Base-by-base conservation (phyloP, 2,329 filamentous ascomycete species). In the Exserohilum turcica region DNA sequence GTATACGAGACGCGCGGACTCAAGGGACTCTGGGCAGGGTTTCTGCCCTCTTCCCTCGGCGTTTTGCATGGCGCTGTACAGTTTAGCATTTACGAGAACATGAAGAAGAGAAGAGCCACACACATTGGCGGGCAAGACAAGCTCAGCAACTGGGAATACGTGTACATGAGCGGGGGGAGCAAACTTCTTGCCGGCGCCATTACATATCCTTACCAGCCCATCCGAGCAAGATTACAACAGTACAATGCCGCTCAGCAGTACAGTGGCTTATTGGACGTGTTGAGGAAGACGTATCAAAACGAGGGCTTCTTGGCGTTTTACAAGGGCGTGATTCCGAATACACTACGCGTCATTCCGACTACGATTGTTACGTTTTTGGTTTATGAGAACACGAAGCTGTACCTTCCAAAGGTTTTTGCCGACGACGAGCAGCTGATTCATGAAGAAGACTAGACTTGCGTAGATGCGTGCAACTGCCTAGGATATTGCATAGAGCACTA, bases 331-430 rank as follows among this genome's bases (percentile, higher is more conserved):
- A 86, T 91, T 35, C 92, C 93, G 0, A 96, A 93, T 61, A 83
- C 96, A n/a, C 80, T 96, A 46, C 84, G 94, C 56, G 94, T 97
- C 24, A 80, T 99, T 74, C 94, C 94, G 3, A 92, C 92, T 28
- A 97, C 94, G 3, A 96, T 94, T 84, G 91, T 97, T 48, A 97
- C 93, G 1, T 97, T 99, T 72, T 76, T 99, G 65, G 92, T 97
- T 19, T 97, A 97, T 76, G 94, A 99, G 79, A 97, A 97, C 74
- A 87, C 89, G 54, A 92, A 89, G 76, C 86, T 84, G 61, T 87
- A 90, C 71, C 72, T 95, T 31, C 79, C 79, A 5, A 70, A 71
- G 40, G 61, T 78, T 27, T 77, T 74, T 35, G 51, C 63, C 12
- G 68, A 74, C 18, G 71, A 73, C 19, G 72, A 72, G 46, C 49